Conservation (phyloP, 1,284 basidiomycete species). For the Meira nashicola region DNA sequence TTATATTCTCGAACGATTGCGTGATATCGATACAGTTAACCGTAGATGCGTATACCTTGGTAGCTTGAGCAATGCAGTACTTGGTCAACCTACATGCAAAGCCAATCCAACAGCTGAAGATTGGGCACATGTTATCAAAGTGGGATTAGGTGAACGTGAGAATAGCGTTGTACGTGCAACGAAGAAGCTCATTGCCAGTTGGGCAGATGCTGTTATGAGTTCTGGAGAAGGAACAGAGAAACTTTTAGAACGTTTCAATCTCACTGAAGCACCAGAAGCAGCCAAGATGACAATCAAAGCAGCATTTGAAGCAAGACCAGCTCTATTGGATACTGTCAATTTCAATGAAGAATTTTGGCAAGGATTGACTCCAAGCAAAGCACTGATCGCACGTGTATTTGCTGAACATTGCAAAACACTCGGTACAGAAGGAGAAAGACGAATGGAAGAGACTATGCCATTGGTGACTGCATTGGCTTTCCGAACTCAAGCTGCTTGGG, state of each 20-base stretch:
- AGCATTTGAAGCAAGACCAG: constrained; percentile 63
- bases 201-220: constrained; percentile 29
- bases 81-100: not conserved
- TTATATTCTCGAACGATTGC: constrained; percentile 70
- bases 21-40: constrained; percentile 77
- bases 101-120: not conserved
- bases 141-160: constrained; percentile 84
- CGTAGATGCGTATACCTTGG: constrained; percentile 75
- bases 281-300: constrained; percentile 67
- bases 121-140: constrained; percentile 48
- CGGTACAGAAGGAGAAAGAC: constrained; percentile 59
- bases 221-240: not conserved
- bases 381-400: constrained; percentile 78
- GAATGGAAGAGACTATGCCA: constrained; percentile 73
- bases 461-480: constrained; percentile 86
- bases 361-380: constrained; percentile 70
- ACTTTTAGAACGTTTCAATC: constrained; percentile 65
- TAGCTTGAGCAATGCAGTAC: constrained; percentile 21
- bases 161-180: constrained; percentile 73
- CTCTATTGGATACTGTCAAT: constrained; percentile 64
- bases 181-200: constrained; percentile 57
- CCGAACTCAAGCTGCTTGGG: constrained; percentile 66
- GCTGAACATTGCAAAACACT: constrained; percentile 69
- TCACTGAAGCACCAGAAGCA: constrained; percentile 59
- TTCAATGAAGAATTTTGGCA: constrained; percentile 77